These are phyloP conservation scores for Spizellomyces sp. DNA, from an alignment of 192 early-diverging fungal species.

Conservation along the genomic window DNA sequence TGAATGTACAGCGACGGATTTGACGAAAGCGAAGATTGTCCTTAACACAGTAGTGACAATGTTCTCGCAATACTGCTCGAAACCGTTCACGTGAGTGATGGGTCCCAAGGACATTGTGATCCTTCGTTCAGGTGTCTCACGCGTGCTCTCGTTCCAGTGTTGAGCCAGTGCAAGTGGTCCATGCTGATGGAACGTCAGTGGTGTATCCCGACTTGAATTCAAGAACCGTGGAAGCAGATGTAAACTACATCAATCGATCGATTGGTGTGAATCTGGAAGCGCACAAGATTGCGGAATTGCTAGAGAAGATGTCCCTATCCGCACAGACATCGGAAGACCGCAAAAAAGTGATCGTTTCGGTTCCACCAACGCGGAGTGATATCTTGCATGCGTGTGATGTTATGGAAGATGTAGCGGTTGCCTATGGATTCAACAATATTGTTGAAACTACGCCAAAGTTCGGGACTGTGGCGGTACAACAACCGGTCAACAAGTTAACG, in stretches of 20 bases:
- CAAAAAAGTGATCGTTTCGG: slow-evolving; percentile 64
- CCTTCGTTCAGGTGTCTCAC: slow-evolving; percentile 6
- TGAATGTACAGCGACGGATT: slow-evolving; percentile 96
- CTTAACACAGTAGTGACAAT: slow-evolving; percentile 94
- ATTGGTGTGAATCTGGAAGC: slow-evolving; percentile 72
- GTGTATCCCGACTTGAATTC: slow-evolving; percentile 75
- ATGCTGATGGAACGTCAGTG: slow-evolving; percentile 72
- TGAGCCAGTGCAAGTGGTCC: slow-evolving; percentile 88
- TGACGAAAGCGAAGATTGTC: slow-evolving; percentile 91
- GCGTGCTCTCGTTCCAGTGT: slow-evolving; percentile 55
- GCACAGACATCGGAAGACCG: slow-evolving; percentile 53
- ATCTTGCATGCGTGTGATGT: slow-evolving; percentile 97
- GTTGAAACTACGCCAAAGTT: slow-evolving; percentile 75
- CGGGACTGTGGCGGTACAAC: slow-evolving; percentile 82
- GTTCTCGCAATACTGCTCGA: slow-evolving; percentile 91
- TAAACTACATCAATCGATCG: slow-evolving; percentile 87
- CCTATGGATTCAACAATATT: slow-evolving; percentile 96
- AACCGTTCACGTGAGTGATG: slow-evolving; percentile 81
- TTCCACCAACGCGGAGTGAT: slow-evolving; percentile 91
- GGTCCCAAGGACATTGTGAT: neutral
- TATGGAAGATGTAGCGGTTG: slow-evolving; percentile 97
- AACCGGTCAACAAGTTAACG: slow-evolving; percentile 91
- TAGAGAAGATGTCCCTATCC: slow-evolving; percentile 87
- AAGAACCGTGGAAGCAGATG: slow-evolving; percentile 70
- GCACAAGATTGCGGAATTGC: slow-evolving; percentile 71